Evolutionary conservation across 257 asterid genomes (phyloP).

Genomic region (Solanum neorickii): DNA sequence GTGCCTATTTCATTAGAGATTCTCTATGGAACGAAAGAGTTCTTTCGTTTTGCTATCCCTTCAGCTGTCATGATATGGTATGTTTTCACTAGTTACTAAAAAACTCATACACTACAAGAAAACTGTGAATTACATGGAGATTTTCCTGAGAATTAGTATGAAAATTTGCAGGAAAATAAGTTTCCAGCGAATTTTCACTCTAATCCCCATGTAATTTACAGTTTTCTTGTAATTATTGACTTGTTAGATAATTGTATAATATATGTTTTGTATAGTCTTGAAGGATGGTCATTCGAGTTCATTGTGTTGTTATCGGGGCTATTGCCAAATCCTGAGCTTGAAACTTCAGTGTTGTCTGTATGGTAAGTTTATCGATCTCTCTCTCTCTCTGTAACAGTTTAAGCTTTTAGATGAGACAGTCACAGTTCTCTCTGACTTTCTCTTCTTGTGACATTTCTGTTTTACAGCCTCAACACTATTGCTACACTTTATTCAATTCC

Average conservation of each 20-base stretch:
- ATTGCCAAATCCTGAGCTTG: conserved; percentile 80
- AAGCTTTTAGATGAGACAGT: neutral
- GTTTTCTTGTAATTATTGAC: too few species aligned
- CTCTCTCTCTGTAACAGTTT: neutral
- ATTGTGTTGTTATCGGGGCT: conserved; percentile 66
- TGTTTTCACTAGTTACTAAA: neutral
- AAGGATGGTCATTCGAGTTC: conserved; percentile 84
- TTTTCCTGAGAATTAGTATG: too few species aligned
- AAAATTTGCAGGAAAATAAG: too few species aligned
- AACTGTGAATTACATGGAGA: too few species aligned
- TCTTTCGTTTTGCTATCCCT: conserved; percentile 51
- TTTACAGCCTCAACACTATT: conserved; percentile 40
- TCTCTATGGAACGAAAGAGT: conserved; percentile 35
- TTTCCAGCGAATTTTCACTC: too few species aligned
- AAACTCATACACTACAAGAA: neutral
- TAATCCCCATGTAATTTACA: too few species aligned
- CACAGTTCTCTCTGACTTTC: neutral
- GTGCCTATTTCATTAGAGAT: conserved; percentile 43
- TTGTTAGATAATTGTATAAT: neutral
- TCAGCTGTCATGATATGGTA: conserved; percentile 69
- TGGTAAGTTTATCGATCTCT: conserved; percentile 32
- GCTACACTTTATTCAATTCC: conserved; percentile 59
- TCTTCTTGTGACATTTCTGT: neutral
- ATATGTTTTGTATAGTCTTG: conserved; percentile 26
- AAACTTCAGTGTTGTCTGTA: conserved; percentile 74